These are phyloP conservation scores for Protomyces inundatus DNA, from an alignment of 1,139 yeast genomes.

Conservation along the genomic window DNA sequence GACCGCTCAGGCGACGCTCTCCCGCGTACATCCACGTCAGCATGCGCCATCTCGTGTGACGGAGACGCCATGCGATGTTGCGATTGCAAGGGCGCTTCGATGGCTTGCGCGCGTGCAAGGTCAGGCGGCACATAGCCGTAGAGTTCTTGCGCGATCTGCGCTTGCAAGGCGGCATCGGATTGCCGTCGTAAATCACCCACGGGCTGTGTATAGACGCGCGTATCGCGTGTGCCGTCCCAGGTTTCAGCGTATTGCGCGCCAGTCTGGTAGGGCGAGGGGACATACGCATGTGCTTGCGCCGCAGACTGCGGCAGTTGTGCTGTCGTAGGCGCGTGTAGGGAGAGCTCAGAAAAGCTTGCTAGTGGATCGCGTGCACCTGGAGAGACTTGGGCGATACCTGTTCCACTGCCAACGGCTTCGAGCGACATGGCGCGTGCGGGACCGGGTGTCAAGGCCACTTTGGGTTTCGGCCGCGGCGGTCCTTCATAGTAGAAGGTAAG, in stretches of 20 bases:
- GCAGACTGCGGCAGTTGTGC: background rate
- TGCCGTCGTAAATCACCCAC: conserved; percentile 18
- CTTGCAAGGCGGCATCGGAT: background rate
- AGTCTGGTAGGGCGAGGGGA: conserved; percentile 2
- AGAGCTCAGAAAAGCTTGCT: background rate
- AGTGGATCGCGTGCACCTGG: background rate
- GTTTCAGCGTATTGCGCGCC: conserved; percentile 11
- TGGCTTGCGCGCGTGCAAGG: background rate
- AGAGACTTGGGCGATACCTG: background rate
- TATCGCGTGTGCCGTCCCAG: conserved; percentile 12
- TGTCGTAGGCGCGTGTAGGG: background rate
- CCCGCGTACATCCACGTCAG: background rate
- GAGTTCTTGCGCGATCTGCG: background rate
- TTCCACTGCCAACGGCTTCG: background rate
- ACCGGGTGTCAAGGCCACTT: background rate
- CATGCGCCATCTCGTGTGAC: background rate
- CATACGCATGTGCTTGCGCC: background rate
- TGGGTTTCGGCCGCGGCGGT: conserved; percentile 34
- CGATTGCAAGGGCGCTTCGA: background rate
- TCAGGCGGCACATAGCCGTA: background rate
- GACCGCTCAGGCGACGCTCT: background rate
- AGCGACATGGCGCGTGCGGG: no score
- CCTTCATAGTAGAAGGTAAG: conserved; percentile 81
- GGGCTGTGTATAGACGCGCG: background rate
- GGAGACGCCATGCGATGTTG: background rate